Conservation (phyloP, 2,329 filamentous ascomycete species). For the Penicillium psychrosexuale region DNA sequence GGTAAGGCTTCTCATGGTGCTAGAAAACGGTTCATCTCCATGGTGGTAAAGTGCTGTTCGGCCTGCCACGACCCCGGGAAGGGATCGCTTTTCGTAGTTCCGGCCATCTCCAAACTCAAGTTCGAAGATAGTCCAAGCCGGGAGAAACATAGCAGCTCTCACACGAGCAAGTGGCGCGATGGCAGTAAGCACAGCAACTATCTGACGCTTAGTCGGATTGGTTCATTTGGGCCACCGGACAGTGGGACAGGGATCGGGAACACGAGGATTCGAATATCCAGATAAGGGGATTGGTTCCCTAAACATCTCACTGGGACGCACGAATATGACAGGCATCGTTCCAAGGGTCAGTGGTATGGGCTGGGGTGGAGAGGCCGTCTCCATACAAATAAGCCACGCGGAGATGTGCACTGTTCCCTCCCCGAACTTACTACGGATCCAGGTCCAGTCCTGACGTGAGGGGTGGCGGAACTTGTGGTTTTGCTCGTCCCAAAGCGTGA, state of each 20-base stretch:
- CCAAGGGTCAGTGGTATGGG: constrained; percentile 11
- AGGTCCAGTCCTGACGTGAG: not conserved
- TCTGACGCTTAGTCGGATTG: constrained; percentile 8
- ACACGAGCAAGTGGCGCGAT: constrained; percentile 8
- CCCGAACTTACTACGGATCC: constrained; percentile 8
- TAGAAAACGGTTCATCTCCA: constrained; percentile 5
- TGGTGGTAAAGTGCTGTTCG: constrained; percentile 15
- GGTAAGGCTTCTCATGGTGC: constrained; percentile 3
- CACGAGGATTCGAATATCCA: constrained; percentile 5
- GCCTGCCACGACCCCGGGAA: constrained; percentile 11
- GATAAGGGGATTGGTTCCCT: not conserved
- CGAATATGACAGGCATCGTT: constrained; percentile 8
- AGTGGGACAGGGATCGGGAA: constrained; percentile 7
- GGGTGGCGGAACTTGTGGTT: constrained; percentile 6
- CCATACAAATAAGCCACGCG: constrained; percentile 10
- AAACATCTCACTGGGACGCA: not conserved
- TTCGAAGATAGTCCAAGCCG: constrained; percentile 12
- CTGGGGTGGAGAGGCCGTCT: constrained; percentile 4
- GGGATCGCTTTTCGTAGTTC: constrained; percentile 6
- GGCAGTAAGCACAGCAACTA: constrained; percentile 1
- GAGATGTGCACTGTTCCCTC: not conserved
- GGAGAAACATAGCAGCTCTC: constrained; percentile 10
- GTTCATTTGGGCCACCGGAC: constrained; percentile 6
- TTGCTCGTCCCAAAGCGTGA: constrained; percentile 9
- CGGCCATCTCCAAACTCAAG: constrained; percentile 7